These are phyloP conservation scores for Musa itinerans DNA, from an alignment of 176 grass and related monocot species.

Conservation along the genomic window DNA sequence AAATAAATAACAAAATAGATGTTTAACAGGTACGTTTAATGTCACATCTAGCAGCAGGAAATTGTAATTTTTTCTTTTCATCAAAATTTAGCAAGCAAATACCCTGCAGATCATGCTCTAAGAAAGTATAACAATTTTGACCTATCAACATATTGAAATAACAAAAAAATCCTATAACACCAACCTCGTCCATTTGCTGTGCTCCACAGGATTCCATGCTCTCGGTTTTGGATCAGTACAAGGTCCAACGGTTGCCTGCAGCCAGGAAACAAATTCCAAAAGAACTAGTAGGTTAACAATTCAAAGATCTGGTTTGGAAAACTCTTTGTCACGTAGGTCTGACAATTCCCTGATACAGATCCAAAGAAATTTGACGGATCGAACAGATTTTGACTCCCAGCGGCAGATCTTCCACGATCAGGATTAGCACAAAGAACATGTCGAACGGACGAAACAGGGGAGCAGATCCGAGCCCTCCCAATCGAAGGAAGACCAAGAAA, in stretches of 20 bases:
- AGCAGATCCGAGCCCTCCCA: not conserved
- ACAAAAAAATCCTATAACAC: not conserved
- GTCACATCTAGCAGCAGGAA: no score
- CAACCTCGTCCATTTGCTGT: constrained; percentile 94
- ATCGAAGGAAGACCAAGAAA: not conserved
- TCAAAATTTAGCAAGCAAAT: not conserved
- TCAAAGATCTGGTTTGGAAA: not conserved
- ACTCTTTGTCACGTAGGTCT: not conserved
- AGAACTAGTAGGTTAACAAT: not conserved
- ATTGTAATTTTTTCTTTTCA: not conserved
- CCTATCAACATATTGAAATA: not conserved
- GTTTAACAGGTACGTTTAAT: no score
- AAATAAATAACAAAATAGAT: no score
- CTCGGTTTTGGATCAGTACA: constrained; percentile 79
- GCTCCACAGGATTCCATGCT: constrained; percentile 82
- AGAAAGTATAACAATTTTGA: not conserved
- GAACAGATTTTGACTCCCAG: not conserved
- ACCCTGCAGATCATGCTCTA: not conserved
- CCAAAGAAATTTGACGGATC: not conserved
- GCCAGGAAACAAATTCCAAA: constrained; percentile 8
- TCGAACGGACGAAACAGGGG: not conserved
- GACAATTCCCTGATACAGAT: not conserved
- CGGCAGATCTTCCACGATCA: not conserved
- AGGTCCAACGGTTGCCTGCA: constrained; percentile 71
- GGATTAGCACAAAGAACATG: constrained; percentile 1